A percentile compares a stretch with the other conserved stretches of the same genome.
phyloP scores from a whole-genome alignment of 2,329 filamentous ascomycete species.

The Ophiosphaerella herpotricha region DNA sequence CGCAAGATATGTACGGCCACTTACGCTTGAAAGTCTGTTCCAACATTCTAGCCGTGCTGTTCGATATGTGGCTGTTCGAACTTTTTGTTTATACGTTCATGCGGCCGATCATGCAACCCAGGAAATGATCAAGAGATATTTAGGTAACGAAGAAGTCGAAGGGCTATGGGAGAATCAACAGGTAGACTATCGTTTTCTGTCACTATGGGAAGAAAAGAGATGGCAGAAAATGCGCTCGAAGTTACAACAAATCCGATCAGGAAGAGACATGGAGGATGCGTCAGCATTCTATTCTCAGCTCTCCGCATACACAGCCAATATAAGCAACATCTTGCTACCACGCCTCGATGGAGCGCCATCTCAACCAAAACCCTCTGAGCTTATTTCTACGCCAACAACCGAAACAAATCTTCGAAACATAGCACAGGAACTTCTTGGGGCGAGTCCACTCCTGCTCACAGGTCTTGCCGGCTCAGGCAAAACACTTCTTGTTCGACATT shows the following conservation, averaged over 20 bases:
- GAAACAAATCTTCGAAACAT: slow-evolving; percentile 71
- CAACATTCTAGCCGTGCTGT: slow-evolving; percentile 62
- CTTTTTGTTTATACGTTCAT: slow-evolving; percentile 78
- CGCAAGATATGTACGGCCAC: slow-evolving; percentile 65
- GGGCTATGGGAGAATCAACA: slow-evolving; percentile 75
- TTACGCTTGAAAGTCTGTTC: slow-evolving; percentile 72
- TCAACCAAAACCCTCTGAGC: slow-evolving; percentile 28
- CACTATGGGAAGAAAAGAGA: slow-evolving; percentile 66
- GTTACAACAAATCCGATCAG: slow-evolving; percentile 7
- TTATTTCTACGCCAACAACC: slow-evolving; percentile 73
- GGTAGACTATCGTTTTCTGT: slow-evolving; percentile 79
- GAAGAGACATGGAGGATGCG: not conserved
- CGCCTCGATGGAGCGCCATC: slow-evolving; percentile 39
- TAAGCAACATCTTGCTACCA: slow-evolving; percentile 47
- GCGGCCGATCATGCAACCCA: slow-evolving; percentile 81
- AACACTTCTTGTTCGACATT: slow-evolving; percentile 80
- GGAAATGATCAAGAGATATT: slow-evolving; percentile 68
- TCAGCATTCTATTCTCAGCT: slow-evolving; percentile 23
- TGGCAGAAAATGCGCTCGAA: slow-evolving; percentile 40
- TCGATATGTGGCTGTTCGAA: slow-evolving; percentile 79
- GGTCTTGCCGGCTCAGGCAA: slow-evolving; percentile 89
- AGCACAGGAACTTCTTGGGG: slow-evolving; percentile 67
- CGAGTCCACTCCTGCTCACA: slow-evolving; percentile 77
- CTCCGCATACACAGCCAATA: slow-evolving; percentile 38
- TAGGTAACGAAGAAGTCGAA: slow-evolving; percentile 66